These are phyloP conservation scores for Rhipidocladum racemiflorum DNA, from an alignment of 176 grass and related monocot species.

Conservation along the genomic window DNA sequence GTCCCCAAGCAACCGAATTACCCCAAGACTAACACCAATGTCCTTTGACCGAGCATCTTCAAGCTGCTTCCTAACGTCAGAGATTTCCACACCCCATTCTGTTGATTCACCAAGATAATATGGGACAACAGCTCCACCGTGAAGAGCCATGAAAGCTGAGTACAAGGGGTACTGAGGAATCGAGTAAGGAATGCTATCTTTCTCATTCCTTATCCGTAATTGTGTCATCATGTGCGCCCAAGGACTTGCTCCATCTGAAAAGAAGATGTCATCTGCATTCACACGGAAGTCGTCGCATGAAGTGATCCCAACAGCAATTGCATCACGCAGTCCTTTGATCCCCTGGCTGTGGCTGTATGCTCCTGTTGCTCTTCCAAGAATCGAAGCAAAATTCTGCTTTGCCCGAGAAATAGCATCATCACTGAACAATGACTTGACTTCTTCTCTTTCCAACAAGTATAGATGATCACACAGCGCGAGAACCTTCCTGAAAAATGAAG, in stretches of 20 bases:
- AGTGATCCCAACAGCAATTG: no score
- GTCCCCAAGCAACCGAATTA: no score
- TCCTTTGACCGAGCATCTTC: no score
- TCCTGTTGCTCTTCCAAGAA: constrained; percentile 87
- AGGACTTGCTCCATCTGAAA: constrained; percentile 96
- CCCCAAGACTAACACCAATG: no score
- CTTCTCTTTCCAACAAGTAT: no score
- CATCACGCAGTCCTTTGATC: constrained; percentile 85
- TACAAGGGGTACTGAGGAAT: constrained; percentile 99
- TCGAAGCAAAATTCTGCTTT: constrained; percentile 51
- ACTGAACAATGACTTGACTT: no score
- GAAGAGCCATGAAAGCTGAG: constrained; percentile 91
- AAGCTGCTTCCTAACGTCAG: no score
- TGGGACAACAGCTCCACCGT: constrained; percentile 97
- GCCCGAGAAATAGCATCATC: constrained; percentile 84
- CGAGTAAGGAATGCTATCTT: constrained; percentile 88
- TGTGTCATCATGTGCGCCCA: constrained; percentile 99
- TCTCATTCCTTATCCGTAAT: constrained; percentile 83
- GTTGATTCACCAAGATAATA: no score
- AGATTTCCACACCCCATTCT: no score
- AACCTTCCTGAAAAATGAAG: no score
- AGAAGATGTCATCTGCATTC: constrained; percentile 93
- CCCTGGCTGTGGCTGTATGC: constrained; percentile 98
- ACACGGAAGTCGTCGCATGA: constrained; percentile 83
- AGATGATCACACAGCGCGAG: no score